Base-by-base conservation (phyloP, 495 filamentous ascomycete species). In the Bombardia bombarda region DNA sequence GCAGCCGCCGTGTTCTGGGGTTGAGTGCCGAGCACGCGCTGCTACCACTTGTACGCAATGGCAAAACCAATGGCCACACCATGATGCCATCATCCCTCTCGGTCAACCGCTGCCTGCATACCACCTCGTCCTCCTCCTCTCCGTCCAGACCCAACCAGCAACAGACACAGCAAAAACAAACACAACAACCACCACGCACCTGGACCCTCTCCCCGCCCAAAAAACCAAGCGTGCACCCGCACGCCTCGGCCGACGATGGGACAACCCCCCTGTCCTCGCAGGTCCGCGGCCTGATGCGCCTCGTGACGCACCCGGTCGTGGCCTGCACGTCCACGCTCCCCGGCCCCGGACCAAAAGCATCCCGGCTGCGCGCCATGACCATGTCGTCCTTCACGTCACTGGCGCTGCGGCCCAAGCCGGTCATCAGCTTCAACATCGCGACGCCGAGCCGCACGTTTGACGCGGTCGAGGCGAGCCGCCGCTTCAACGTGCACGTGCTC, bases 351-450 rank as follows among this genome's bases (percentile, higher is more conserved):
- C 38, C 53, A 58, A 24, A n/a, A n/a, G n/a, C 60, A 18, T 65
- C 62, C 17, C 58, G 66, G 18, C 67, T 61, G 18, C 58, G 68
- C 26, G 87, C 78, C 40, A 83, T 92, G 70, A 88, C 86, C 19
- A 80, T 90, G 50, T 93, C 87, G 16, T 89, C 84, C 10, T 84
- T 94, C 67, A 88, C 76, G 16, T 86, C 84, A 0, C 74, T 94
- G 19, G 75, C 81, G 0, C 67, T 92, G 1, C 44, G 54, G 10
- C 86, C 86, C 0, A 51, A 65, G 3, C 86, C 87, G 0, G 69
- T 83, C 20, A 72, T 92, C 26, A 81, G 80, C 25, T 90, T 94
- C 74, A 94, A 94, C 52, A 73, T 94, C 45, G 73, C 72, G 18
- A 65, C 73, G 5, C 86, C 87, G 8, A 87, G 82, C 23, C 74